Evolutionary conservation across 2,329 filamentous ascomycete species (phyloP).

Genomic region (Xylaria multiplex): DNA sequence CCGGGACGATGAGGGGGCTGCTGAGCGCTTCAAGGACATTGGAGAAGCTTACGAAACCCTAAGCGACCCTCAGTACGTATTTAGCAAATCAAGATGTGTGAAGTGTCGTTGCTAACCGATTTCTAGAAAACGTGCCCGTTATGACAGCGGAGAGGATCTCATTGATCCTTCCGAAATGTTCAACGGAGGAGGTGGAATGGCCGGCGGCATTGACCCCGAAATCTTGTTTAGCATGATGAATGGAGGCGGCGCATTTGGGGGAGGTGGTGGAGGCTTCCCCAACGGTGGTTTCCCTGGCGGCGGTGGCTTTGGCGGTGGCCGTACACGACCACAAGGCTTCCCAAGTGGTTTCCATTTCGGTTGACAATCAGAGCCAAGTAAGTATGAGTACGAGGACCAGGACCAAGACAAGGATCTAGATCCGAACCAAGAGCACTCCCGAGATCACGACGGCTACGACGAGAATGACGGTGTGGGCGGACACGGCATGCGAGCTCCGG

Average conservation of each 20-base stretch:
- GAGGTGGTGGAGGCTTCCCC: slow-evolving; percentile 54
- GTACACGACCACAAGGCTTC: slow-evolving; percentile 55
- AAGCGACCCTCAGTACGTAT: slow-evolving; percentile 87
- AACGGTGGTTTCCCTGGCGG: slow-evolving; percentile 57
- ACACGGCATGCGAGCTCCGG: slow-evolving; percentile 32
- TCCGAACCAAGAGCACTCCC: slow-evolving; percentile 44
- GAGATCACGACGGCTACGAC: slow-evolving; percentile 49
- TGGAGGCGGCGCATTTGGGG: slow-evolving; percentile 65
- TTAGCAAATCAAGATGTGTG: background rate
- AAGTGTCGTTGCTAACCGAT: slow-evolving; percentile 50
- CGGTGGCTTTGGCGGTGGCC: slow-evolving; percentile 60
- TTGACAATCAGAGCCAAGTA: slow-evolving; percentile 53
- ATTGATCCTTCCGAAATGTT: slow-evolving; percentile 91
- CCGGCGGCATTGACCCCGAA: slow-evolving; percentile 77
- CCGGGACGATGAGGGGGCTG: slow-evolving; percentile 82
- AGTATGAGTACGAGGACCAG: slow-evolving; percentile 48
- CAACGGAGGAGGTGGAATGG: slow-evolving; percentile 63
- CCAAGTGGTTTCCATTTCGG: slow-evolving; percentile 68
- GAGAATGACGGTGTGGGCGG: slow-evolving; percentile 44
- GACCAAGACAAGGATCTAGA: slow-evolving; percentile 44
- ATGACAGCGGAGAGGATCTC: slow-evolving; percentile 92
- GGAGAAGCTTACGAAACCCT: slow-evolving; percentile 96
- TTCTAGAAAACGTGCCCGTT: slow-evolving; percentile 82
- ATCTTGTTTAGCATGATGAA: slow-evolving; percentile 89
- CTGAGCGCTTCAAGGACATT: slow-evolving; percentile 96